Percentiles rank a stretch among this genome's conserved stretches.
phyloP scores from a whole-genome alignment of 768 basidiomycete species.

The Leucocoprinus leucothites region DNA sequence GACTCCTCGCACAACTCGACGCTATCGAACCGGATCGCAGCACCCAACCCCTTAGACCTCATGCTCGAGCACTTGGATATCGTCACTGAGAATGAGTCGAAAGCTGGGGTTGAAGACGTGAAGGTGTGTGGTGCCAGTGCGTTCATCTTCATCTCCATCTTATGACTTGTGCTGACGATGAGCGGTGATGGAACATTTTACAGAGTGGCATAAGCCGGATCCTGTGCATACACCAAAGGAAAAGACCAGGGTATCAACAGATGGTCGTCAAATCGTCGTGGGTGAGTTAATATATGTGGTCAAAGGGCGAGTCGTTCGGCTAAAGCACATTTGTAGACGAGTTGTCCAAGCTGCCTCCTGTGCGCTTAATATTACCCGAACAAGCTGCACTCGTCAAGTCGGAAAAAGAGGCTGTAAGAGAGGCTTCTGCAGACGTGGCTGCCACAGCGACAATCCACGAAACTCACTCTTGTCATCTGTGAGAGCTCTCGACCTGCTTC shows the following conservation, averaged over 20 bases:
- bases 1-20: conserved; percentile 90
- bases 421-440: too few species aligned
- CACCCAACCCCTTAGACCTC: conserved; percentile 88
- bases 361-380: conserved; percentile 66
- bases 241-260: conserved; percentile 80
- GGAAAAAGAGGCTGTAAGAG: not conserved
- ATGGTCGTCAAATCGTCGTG: conserved; percentile 83
- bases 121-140: conserved; percentile 75
- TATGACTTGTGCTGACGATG: not conserved
- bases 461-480: not conserved
- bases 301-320: too few species aligned
- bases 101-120: conserved; percentile 51
- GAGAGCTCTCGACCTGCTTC: not conserved
- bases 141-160: conserved; percentile 20
- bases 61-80: conserved; percentile 87
- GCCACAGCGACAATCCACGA: not conserved
- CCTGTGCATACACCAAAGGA: conserved; percentile 57
- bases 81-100: conserved; percentile 55
- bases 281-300: conserved; percentile 42
- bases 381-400: not conserved
- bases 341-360: conserved; percentile 66
- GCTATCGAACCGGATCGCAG: conserved; percentile 83
- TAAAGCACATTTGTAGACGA: too few species aligned
- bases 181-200: not conserved
- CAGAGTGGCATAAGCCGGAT: conserved; percentile 37